Evolutionary conservation across 2,329 filamentous ascomycete genomes (phyloP), one percentile per base, ranked within the genome.

Genomic region (Penicillium sp.): DNA sequence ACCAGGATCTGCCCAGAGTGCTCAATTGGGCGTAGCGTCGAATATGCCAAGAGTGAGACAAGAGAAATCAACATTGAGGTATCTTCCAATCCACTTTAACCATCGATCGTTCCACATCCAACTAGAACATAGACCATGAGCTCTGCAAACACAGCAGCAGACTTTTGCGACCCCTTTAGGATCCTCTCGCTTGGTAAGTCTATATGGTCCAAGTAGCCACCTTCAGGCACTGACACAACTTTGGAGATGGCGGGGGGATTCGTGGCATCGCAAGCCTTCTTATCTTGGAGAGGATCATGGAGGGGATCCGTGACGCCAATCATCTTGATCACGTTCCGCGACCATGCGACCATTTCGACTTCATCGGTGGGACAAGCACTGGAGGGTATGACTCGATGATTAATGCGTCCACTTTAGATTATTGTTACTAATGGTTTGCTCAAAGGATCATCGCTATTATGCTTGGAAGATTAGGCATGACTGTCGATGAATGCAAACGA

Each of bases 181-280:
- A 45, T 51, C 26, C 48, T 51, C 10, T 51, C 48, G 4, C 48
- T 45, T 8, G 48, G 48, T 51, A 16, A 9, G 48, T 35, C 19
- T 19, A 0, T 6, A 19, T 38, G 10, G 27, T 27, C 5, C 3
- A 23, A 23, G 23, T 5, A 23, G 23, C 8, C 2, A 3, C 9
- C 1, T 4, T 7, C 13, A 14, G 13, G 2, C 32, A 5, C 10
- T 10, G 13, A 34, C 10, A 34, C 32, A 34, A 3, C 14, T 5
- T 47, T 7, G 0, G 4, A 51, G 49, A 51, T 9, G 49, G 49
- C 2, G 49, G 49, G 11, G 41, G 41, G 0, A 10, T 27, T n/a
- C 49, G 49, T 9, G 41, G 41, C 2, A 45, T 46, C 16, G 46
- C 49, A 14, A 46, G 34, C 32, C 18, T 46, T 3, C 6, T 51